Evolutionary conservation across 441 rosid genomes (phyloP).

Genomic region (Populus hybrid): DNA sequence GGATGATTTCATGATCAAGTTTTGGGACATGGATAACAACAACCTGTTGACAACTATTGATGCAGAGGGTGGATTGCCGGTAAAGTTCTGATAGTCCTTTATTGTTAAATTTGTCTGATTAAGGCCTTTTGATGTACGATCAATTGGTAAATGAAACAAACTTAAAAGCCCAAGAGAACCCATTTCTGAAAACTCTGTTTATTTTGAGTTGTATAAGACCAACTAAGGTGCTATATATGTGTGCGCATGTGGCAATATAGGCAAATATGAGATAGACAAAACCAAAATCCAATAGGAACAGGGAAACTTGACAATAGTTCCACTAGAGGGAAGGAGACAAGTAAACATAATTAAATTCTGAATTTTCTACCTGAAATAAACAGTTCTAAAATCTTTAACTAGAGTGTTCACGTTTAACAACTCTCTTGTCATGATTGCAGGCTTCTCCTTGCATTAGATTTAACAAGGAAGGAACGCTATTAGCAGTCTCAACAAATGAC

Average conservation of each 20-base stretch:
- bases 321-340: background rate
- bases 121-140: background rate
- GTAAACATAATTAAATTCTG: background rate
- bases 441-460: slow-evolving; percentile 75
- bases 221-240: background rate
- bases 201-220: background rate
- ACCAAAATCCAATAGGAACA: background rate
- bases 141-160: background rate
- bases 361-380: background rate
- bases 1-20: slow-evolving; percentile 61
- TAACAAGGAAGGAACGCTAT: slow-evolving; percentile 70
- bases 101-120: slow-evolving; percentile 6
- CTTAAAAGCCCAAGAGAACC: background rate
- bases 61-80: slow-evolving; percentile 74
- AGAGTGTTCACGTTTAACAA: background rate
- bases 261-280: background rate
- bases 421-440: slow-evolving; percentile 35
- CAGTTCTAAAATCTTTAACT: background rate
- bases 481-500: slow-evolving; percentile 81
- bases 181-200: background rate
- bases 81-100: slow-evolving; percentile 21
- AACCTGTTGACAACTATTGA: slow-evolving; percentile 49
- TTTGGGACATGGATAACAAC: slow-evolving; percentile 69
- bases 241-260: background rate
- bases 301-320: background rate